A percentile compares a stretch with the other conserved stretches of the same genome.
These are phyloP conservation scores for Pseudocercospora ulei DNA, from an alignment of 2,329 filamentous ascomycete species.

Conservation along the genomic window DNA sequence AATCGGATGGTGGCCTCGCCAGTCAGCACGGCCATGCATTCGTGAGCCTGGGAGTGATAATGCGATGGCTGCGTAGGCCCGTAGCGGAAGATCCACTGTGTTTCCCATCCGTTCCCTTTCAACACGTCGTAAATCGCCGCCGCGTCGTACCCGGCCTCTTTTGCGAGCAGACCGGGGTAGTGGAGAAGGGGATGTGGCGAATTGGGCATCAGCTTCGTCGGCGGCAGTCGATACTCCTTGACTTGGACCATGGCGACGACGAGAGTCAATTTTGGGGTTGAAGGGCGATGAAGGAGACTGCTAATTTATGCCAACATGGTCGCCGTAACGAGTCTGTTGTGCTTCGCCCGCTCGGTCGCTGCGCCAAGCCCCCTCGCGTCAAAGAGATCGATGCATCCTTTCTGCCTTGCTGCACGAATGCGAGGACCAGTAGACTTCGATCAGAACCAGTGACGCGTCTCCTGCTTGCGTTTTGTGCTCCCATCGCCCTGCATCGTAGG, in stretches of 20 bases:
- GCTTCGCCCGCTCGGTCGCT: slow-evolving; percentile 4
- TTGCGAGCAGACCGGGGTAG: slow-evolving; percentile 41
- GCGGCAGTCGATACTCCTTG: slow-evolving; percentile 37
- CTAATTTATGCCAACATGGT: background rate
- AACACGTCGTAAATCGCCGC: slow-evolving; percentile 41
- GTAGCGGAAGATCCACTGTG: slow-evolving; percentile 51
- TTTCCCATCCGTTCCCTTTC: slow-evolving; percentile 44
- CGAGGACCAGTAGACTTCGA: background rate
- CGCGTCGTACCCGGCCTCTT: slow-evolving; percentile 21
- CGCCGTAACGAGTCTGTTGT: slow-evolving; percentile 8
- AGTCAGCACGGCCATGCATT: slow-evolving; percentile 50
- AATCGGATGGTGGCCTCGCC: slow-evolving; percentile 48
- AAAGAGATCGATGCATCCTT: too few species aligned
- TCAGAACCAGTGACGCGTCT: background rate
- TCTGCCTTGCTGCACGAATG: background rate
- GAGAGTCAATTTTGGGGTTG: background rate
- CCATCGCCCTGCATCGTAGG: slow-evolving; percentile 1
- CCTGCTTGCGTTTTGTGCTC: slow-evolving; percentile 2
- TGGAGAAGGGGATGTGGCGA: slow-evolving; percentile 47
- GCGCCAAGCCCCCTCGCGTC: too few species aligned
- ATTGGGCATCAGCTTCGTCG: slow-evolving; percentile 44
- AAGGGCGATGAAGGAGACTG: background rate
- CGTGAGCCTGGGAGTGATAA: slow-evolving; percentile 50
- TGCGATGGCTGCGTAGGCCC: slow-evolving; percentile 47
- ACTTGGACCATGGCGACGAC: slow-evolving; percentile 18